phyloP scores from a whole-genome alignment of 768 basidiomycete genomes.

The Cubamyces sp. region DNA sequence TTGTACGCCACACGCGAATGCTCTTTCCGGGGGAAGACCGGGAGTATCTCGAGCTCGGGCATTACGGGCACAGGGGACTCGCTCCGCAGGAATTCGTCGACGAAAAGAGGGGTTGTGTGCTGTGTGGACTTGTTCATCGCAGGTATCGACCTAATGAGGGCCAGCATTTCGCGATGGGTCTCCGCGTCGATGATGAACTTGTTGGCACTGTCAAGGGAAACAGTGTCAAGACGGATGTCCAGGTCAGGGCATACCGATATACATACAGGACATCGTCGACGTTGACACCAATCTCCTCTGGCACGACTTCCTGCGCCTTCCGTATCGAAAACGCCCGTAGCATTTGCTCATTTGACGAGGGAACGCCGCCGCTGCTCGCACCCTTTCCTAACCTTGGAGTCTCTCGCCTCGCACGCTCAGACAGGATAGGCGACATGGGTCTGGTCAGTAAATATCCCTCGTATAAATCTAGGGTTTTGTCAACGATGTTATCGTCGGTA shows the following conservation, averaged over 20 bases:
- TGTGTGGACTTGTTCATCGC: slow-evolving; percentile 5
- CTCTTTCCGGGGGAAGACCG: slow-evolving; percentile 49
- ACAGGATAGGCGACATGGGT: slow-evolving; percentile 50
- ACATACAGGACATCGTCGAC: slow-evolving; percentile 48
- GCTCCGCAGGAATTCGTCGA: slow-evolving; percentile 37
- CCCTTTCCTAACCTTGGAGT: slow-evolving; percentile 48
- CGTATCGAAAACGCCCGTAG: not conserved
- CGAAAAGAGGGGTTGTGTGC: not conserved
- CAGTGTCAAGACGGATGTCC: slow-evolving; percentile 2
- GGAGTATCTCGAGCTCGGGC: slow-evolving; percentile 42
- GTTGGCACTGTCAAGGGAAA: slow-evolving; percentile 34
- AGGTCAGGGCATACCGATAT: not conserved
- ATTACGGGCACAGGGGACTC: slow-evolving; percentile 34
- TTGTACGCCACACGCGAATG: slow-evolving; percentile 19
- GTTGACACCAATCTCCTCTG: slow-evolving; percentile 21
- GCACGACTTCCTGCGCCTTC: not conserved
- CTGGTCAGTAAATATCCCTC: slow-evolving; percentile 22
- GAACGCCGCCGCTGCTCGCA: slow-evolving; percentile 37
- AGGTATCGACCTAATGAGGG: slow-evolving; percentile 36
- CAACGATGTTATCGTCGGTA: not conserved
- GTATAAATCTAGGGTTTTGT: not conserved
- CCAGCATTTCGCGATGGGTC: slow-evolving; percentile 31
- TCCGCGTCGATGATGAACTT: slow-evolving; percentile 36
- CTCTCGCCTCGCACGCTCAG: slow-evolving; percentile 48
- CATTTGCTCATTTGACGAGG: slow-evolving; percentile 21